These are phyloP conservation scores for Rhodotorula sp. DNA, from an alignment of 1,284 basidiomycete species.

Conservation along the genomic window DNA sequence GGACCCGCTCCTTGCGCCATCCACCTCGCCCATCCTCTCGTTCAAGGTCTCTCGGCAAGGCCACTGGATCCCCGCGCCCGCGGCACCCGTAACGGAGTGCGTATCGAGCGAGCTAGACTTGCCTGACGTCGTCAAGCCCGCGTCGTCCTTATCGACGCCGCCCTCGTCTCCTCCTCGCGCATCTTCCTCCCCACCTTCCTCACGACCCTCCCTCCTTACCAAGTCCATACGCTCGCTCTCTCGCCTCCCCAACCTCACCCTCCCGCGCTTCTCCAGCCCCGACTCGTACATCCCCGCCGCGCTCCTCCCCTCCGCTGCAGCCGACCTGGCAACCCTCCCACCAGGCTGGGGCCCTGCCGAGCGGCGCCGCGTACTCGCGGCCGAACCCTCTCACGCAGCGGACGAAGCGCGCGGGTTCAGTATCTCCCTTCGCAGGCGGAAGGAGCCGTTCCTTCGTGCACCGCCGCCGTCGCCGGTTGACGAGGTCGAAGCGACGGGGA, in stretches of 20 bases:
- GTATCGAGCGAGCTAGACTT: background rate
- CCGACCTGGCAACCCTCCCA: constrained; percentile 18
- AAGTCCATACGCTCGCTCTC: constrained; percentile 36
- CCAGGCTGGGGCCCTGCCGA: constrained; percentile 29
- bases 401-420: constrained; percentile 24
- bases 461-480: background rate
- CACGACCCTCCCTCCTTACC: constrained; percentile 23
- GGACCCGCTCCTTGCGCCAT: constrained; percentile 32
- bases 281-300: constrained; percentile 10
- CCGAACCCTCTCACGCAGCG: constrained; percentile 24
- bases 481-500: constrained; percentile 3
- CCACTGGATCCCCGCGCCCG: constrained; percentile 23
- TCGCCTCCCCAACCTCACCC: constrained; percentile 28
- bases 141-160: background rate
- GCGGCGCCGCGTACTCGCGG: constrained; percentile 19
- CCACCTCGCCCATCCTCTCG: constrained; percentile 7
- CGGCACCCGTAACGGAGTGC: background rate
- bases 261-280: constrained; percentile 6
- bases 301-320: background rate
- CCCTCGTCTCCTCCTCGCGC: background rate
- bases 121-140: constrained; percentile 7
- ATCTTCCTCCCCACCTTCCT: background rate
- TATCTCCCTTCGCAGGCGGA: background rate
- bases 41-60: background rate
- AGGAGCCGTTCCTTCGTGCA: too few species aligned